Evolutionary conservation across 306 rosid genomes (phyloP).

Genomic region (Astragalus membranaceus): DNA sequence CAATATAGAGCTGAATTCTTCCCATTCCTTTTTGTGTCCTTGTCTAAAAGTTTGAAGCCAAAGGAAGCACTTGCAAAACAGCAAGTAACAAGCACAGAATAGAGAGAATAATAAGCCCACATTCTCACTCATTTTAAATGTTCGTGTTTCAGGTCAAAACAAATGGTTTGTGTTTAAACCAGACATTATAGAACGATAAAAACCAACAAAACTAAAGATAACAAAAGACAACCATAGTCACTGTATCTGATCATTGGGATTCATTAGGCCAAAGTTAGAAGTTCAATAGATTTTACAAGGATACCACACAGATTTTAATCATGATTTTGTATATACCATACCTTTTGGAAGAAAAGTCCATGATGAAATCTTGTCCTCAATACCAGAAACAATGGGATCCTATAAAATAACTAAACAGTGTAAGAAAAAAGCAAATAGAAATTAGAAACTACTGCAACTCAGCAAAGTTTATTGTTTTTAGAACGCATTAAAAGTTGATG

Average conservation of each 20-base stretch:
- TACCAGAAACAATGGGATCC: conserved; percentile 92
- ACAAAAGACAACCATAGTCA: neutral
- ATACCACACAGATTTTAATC: neutral
- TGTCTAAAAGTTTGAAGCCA: conserved; percentile 10
- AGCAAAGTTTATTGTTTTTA: neutral
- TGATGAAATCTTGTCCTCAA: conserved; percentile 85
- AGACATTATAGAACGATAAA: conserved; percentile 4
- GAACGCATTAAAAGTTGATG: neutral
- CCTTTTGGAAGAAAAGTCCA: conserved; percentile 99
- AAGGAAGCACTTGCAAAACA: neutral
- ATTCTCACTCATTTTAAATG: neutral
- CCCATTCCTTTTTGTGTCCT: neutral
- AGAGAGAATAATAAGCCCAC: neutral
- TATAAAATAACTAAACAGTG: conserved; percentile 28
- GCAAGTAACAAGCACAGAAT: neutral
- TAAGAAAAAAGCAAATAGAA: conserved; percentile 12
- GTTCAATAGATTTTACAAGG: neutral
- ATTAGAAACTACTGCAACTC: neutral
- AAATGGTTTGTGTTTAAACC: neutral
- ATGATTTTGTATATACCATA: conserved; percentile 26
- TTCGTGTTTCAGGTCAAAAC: neutral
- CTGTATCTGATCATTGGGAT: neutral
- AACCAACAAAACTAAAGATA: neutral
- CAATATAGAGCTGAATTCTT: neutral
- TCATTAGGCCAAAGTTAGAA: conserved; percentile 1